A percentile compares a stretch with the other conserved stretches of the same genome.
phyloP scores from a whole-genome alignment of 257 asterid genomes.

The Salvia splendens region DNA sequence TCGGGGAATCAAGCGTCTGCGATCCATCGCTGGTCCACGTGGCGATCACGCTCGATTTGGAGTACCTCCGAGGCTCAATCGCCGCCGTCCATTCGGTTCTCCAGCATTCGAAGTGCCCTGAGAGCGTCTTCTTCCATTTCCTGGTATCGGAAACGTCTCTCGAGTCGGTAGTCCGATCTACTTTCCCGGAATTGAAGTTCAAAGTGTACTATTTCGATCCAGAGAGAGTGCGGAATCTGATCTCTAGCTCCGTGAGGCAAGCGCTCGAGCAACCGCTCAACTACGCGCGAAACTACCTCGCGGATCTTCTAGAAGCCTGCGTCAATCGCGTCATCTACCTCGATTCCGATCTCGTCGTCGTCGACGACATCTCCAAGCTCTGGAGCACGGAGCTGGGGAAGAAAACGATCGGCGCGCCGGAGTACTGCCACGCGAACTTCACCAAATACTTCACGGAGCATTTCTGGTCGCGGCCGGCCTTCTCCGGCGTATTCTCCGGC shows the following conservation, averaged over 20 bases:
- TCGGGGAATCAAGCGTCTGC: slow-evolving; percentile 49
- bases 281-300: slow-evolving; percentile 81
- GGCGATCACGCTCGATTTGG: slow-evolving; percentile 85
- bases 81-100: slow-evolving; percentile 91
- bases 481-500: slow-evolving; percentile 53
- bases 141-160: slow-evolving; percentile 68
- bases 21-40: slow-evolving; percentile 82
- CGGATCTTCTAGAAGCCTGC: slow-evolving; percentile 77
- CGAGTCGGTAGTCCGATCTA: slow-evolving; percentile 68
- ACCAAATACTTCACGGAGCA: slow-evolving; percentile 69
- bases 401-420: slow-evolving; percentile 46
- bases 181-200: slow-evolving; percentile 78
- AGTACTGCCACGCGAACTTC: slow-evolving; percentile 73
- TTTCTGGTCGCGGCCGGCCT: slow-evolving; percentile 62
- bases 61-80: slow-evolving; percentile 83
- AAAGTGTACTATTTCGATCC: slow-evolving; percentile 88
- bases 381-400: slow-evolving; percentile 65
- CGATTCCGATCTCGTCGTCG: slow-evolving; percentile 87
- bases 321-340: slow-evolving; percentile 75
- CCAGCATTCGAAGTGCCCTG: slow-evolving; percentile 80
- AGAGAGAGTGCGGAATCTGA: slow-evolving; percentile 69
- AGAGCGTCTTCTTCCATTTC: slow-evolving; percentile 79
- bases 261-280: slow-evolving; percentile 91
- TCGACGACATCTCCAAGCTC: slow-evolving; percentile 75
- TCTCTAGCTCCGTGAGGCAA: slow-evolving; percentile 78